Evolutionary conservation across 306 rosid species (phyloP).

Genomic region (Geum urbanum): DNA sequence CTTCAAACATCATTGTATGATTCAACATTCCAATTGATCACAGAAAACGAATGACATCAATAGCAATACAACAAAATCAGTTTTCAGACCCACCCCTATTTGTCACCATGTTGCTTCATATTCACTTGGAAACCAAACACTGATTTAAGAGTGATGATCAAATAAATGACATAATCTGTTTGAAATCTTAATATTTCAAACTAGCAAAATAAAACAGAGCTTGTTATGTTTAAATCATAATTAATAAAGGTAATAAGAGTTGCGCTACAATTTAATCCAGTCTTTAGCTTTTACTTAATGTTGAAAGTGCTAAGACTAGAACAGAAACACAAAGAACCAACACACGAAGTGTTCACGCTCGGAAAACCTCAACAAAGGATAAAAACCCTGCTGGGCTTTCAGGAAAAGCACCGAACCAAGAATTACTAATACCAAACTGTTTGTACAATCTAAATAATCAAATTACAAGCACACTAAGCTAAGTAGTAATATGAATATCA

Average conservation of each 20-base stretch:
- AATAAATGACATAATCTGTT: not conserved
- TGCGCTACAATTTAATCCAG: not conserved
- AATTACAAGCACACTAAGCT: too few relatives aligned
- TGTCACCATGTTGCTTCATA: not conserved
- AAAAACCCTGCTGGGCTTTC: too few relatives aligned
- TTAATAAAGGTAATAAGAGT: not conserved
- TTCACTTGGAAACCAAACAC: not conserved
- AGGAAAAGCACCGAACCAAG: too few relatives aligned
- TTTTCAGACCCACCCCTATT: not conserved
- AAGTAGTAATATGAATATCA: too few relatives aligned
- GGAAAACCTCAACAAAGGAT: too few relatives aligned
- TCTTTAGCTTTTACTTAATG: not conserved
- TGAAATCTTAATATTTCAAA: not conserved
- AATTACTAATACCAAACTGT: too few relatives aligned
- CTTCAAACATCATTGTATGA: not conserved
- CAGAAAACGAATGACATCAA: slow-evolving; percentile 10
- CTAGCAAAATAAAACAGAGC: not conserved
- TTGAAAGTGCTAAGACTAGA: too few relatives aligned
- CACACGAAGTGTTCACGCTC: too few relatives aligned
- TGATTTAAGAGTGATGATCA: not conserved
- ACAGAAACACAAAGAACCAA: too few relatives aligned
- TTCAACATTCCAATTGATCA: not conserved
- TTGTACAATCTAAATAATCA: too few relatives aligned
- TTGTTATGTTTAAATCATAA: not conserved
- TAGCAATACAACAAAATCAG: not conserved